These are phyloP conservation scores for Akanthomyces muscarius DNA, from an alignment of 2,329 filamentous ascomycete genomes.

Conservation along the genomic window DNA sequence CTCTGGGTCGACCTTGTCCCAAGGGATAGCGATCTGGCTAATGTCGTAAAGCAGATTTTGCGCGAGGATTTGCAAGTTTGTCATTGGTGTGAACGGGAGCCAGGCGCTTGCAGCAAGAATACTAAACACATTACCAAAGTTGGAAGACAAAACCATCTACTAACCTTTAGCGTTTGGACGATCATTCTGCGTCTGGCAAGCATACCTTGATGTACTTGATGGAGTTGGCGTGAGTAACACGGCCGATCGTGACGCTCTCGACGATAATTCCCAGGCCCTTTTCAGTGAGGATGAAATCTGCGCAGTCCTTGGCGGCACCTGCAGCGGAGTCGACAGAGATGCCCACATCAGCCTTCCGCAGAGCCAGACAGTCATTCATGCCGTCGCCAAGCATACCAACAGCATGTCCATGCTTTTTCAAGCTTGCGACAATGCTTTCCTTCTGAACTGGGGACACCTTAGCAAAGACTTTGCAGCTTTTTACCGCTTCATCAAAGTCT, in stretches of 20 bases:
- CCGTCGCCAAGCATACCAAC: constrained; percentile 30
- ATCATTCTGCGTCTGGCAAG: not conserved
- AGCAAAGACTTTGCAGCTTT: constrained; percentile 27
- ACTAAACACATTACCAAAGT: constrained; percentile 30
- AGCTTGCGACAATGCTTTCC: constrained; percentile 24
- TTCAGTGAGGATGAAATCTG: constrained; percentile 28
- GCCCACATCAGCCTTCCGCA: constrained; percentile 26
- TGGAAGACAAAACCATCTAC: constrained; percentile 29
- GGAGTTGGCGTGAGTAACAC: constrained; percentile 27
- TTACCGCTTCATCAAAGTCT: constrained; percentile 24
- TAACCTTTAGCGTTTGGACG: not conserved
- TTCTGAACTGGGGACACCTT: constrained; percentile 28
- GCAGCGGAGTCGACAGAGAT: constrained; percentile 30
- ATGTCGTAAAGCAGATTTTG: constrained; percentile 30
- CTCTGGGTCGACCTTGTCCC: constrained; percentile 27
- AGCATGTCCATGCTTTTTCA: constrained; percentile 24
- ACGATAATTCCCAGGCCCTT: constrained; percentile 29
- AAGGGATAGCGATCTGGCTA: constrained; percentile 29
- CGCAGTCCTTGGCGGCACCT: constrained; percentile 28
- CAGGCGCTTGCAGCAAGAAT: constrained; percentile 27
- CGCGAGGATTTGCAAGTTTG: constrained; percentile 25
- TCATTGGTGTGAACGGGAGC: constrained; percentile 29
- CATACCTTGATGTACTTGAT: constrained; percentile 29
- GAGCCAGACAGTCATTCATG: constrained; percentile 29
- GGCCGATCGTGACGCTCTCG: constrained; percentile 24